Conservation (phyloP, 352 stramenopile species). For the Phytophthora megakarya region DNA sequence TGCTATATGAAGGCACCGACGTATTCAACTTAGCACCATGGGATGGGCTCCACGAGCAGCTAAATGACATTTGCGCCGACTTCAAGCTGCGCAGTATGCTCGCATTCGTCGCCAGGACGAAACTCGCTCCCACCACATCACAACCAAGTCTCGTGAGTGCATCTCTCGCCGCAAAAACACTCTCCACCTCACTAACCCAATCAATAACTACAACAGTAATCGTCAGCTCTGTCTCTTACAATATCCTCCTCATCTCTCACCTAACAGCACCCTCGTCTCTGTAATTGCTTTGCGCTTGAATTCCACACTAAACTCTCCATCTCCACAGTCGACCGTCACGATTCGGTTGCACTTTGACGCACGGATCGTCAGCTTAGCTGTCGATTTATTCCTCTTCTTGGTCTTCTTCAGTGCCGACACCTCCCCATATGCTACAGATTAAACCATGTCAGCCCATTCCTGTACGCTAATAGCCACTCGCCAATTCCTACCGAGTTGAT, state of each 20-base stretch:
- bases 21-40: slow-evolving; percentile 36
- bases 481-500: slow-evolving; percentile 38
- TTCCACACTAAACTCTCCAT: slow-evolving; percentile 33
- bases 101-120: slow-evolving; percentile 49
- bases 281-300: slow-evolving; percentile 36
- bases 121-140: slow-evolving; percentile 56
- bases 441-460: background rate
- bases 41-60: slow-evolving; percentile 57
- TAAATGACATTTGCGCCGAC: slow-evolving; percentile 40
- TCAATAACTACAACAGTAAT: slow-evolving; percentile 38
- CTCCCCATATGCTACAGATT: slow-evolving; percentile 48
- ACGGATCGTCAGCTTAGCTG: slow-evolving; percentile 13
- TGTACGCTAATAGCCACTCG: background rate
- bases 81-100: slow-evolving; percentile 46
- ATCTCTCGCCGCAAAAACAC: slow-evolving; percentile 48
- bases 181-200: slow-evolving; percentile 57
- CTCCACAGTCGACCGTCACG: slow-evolving; percentile 28
- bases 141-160: slow-evolving; percentile 42
- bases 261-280: slow-evolving; percentile 34
- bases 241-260: slow-evolving; percentile 16
- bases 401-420: slow-evolving; percentile 33
- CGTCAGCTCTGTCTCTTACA: background rate
- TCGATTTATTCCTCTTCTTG: no score
- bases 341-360: slow-evolving; percentile 33
- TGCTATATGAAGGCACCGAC: background rate